Evolutionary conservation across 306 rosid species (phyloP), one percentile per base, ranked within the genome.

Genomic region (Hippophae tibetana): DNA sequence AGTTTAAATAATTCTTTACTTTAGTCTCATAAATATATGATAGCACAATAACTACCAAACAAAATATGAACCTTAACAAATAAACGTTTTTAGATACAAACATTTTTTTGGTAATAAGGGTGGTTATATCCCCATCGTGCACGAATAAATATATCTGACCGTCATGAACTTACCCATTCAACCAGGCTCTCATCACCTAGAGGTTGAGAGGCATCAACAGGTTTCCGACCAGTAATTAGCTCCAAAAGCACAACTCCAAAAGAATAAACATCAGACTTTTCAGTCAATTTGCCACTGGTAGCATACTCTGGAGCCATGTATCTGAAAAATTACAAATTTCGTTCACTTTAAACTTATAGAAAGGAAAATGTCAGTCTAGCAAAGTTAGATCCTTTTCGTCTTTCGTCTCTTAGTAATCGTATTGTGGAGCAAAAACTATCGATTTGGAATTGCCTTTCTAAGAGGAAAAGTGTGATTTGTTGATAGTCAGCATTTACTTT

Each of bases 241-340:
- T 93, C 97, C 82, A 88, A 75, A 70, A 88, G 97, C 64, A 93
- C 95, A 56, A 93, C 99, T 26, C 99, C 97, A 8, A 59, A 93
- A 52, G 99, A 93, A 69, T 83, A 93, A 74, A 93, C 99, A 65
- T 93, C 99, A 9, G 99, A 92, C 64, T 88, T 92, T 54, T 92
- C 99, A 1, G 99, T 92, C 74, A 92, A 77, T 73, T 92, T 93
- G 12, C 99, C 99, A 79, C 99, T 93, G 23, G 97, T 88, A 9
- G 99, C 99, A 62, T 93, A 93, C 73, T 93, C 99, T 40, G 99
- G 97, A 48, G 99, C 99, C 99, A 93, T 86, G 71, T 93, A 93
- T 75, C 97, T 88, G 82, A 5, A 56, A 62, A 67, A 57, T 73
- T 60, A 66, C 62, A 79, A 73, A 69, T 69, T 50, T 13, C 50